Percentiles rank a stretch among this genome's conserved stretches.
Evolutionary conservation across 2,329 filamentous ascomycete genomes (phyloP).

Genomic region (Leptosphaerulina australis): DNA sequence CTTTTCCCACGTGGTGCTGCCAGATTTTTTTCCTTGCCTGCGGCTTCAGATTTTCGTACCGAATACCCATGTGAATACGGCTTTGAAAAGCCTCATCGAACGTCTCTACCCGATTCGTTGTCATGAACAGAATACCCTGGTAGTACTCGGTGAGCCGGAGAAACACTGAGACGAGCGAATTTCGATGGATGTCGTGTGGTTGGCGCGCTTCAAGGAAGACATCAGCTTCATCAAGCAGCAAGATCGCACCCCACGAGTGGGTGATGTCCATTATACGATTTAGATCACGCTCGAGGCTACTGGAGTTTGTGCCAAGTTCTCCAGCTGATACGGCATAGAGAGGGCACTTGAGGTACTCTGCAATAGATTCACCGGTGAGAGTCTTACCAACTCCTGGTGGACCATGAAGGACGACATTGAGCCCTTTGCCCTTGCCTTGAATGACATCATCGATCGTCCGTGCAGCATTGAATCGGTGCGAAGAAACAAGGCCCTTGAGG

Average conservation of each 20-base stretch:
- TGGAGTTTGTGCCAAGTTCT: constrained; percentile 76
- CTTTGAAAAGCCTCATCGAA: constrained; percentile 92
- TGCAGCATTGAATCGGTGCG: constrained; percentile 80
- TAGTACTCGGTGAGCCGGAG: constrained; percentile 87
- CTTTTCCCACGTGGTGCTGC: constrained; percentile 80
- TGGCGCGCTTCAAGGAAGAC: constrained; percentile 74
- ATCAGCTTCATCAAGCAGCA: constrained; percentile 78
- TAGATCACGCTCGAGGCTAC: constrained; percentile 74
- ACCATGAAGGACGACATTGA: constrained; percentile 77
- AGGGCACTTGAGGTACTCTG: constrained; percentile 79
- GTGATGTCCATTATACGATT: constrained; percentile 86
- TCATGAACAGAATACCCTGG: constrained; percentile 87
- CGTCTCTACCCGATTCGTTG: constrained; percentile 84
- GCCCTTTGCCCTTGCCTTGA: constrained; percentile 80
- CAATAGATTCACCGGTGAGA: constrained; percentile 84
- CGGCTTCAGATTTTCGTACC: constrained; percentile 74
- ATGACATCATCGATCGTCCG: constrained; percentile 78
- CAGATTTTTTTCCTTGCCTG: constrained; percentile 81
- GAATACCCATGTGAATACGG: constrained; percentile 82
- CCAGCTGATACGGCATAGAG: constrained; percentile 84
- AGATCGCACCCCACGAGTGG: constrained; percentile 82
- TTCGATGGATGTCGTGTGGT: constrained; percentile 82
- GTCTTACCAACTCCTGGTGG: constrained; percentile 90
- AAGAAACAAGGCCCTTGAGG: constrained; percentile 81
- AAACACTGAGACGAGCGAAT: constrained; percentile 86